phyloP scores from a whole-genome alignment of 192 early-diverging fungal genomes.

The Linnemannia elongata region DNA sequence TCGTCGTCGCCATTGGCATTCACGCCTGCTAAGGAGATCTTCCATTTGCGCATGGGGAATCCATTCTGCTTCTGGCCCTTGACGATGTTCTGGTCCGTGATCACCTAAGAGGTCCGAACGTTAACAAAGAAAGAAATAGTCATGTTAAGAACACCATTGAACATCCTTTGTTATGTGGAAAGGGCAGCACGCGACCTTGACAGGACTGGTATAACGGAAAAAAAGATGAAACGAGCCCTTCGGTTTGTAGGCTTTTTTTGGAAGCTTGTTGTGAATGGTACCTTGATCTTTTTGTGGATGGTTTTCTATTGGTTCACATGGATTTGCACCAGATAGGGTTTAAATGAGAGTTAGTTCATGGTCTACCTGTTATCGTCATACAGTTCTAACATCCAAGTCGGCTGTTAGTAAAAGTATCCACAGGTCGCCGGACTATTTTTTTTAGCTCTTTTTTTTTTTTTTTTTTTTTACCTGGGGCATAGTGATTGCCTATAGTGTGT shows the following conservation, averaged over 20 bases:
- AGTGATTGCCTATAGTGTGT: background rate
- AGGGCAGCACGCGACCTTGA: background rate
- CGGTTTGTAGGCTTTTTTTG: background rate
- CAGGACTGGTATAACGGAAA: background rate
- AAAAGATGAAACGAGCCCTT: background rate
- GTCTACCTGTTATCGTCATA: background rate
- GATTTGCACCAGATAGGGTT: background rate
- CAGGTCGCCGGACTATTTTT: background rate
- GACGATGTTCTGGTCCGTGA: conserved; percentile 52
- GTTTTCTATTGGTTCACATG: conserved; percentile 16
- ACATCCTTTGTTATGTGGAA: background rate
- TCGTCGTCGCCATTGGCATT: conserved; percentile 54
- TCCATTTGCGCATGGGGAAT: conserved; percentile 63
- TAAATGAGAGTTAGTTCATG: background rate
- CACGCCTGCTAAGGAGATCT: conserved; percentile 57
- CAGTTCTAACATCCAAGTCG: background rate
- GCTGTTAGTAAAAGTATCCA: background rate
- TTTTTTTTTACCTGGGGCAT: conserved; percentile 36
- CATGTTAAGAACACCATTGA: conserved; percentile 1
- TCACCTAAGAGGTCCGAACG: conserved; percentile 22
- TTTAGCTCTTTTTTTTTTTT: background rate
- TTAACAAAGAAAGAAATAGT: background rate
- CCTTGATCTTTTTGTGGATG: no score
- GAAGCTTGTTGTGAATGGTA: no score
- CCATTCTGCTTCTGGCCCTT: conserved; percentile 58